Evolutionary conservation across 1,284 basidiomycete genomes (phyloP), one percentile per base, ranked within the genome.

Genomic region (Pyrrhoderma noxium): DNA sequence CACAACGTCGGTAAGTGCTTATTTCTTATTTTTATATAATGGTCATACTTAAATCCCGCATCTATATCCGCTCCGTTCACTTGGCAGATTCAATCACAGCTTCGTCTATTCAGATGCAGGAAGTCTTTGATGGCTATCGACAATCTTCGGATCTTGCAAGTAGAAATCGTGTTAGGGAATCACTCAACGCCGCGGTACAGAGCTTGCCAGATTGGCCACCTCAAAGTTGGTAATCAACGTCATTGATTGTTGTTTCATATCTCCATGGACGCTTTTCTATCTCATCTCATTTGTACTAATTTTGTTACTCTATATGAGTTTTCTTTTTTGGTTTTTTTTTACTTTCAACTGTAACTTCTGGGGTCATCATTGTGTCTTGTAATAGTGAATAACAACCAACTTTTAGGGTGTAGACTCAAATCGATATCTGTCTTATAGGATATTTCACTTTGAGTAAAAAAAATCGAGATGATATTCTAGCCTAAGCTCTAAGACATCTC

Each of bases 151-250:
- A 82, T 60, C 47, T 63, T 27, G 70, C 76, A 8, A 77, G 77
- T 58, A 82, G 80, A 59, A 68, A 66, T 31, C 72, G 78, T 18
- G 80, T 82, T 13, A 71, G 78, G 21, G 77, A 82, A 61, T 76
- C 78, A 2, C 75, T 74, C 34, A 82, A 82, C 56, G 77, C 79
- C 27, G 76, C 80, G 3, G 58, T 82, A 45, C 68, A 72, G 38
- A 67, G 69, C 39, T 62, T 82, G 22, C 80, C 80, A 7, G 76
- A 77, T 53, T 82, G 78, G 79, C 80, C 80, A 21, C 63, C 53
- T 19, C 45, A 51, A 31, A 51, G 38, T 34, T 55, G 53, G 49
- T 55, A 51, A n/a, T n/a, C 11, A 31, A n/a, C n/a, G n/a, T n/a
- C n/a, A n/a, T n/a, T n/a, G n/a, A n/a, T n/a, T n/a, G n/a, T n/a